Percentiles rank a stretch among this genome's conserved stretches.
Conservation (phyloP, 2,329 filamentous ascomycete species). For the Aaosphaeria arxii region DNA sequence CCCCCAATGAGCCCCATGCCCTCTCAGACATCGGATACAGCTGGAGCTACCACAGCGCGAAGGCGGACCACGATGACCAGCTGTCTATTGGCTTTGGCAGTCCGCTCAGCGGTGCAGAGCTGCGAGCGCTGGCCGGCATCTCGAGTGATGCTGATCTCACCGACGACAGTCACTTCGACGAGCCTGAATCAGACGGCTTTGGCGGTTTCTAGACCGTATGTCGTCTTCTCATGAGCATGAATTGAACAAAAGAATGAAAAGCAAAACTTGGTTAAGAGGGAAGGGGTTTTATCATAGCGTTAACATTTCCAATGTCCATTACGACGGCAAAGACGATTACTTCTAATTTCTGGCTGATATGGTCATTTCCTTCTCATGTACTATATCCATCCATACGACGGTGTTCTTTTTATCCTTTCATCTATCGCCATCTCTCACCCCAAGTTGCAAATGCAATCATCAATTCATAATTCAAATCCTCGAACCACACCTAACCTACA, state of each 20-base stretch:
- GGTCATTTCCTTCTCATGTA: too few species aligned
- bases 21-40: slow-evolving; percentile 23
- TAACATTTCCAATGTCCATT: too few species aligned
- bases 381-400: too few species aligned
- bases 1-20: slow-evolving; percentile 20
- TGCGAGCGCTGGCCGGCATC: slow-evolving; percentile 18
- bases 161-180: slow-evolving; percentile 10
- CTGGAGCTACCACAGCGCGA: slow-evolving; percentile 24
- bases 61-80: slow-evolving; percentile 16
- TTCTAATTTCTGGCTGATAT: too few species aligned
- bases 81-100: slow-evolving; percentile 28
- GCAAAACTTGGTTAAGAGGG: too few species aligned
- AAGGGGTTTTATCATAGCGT: too few species aligned
- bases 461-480: too few species aligned
- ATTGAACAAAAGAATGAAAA: not conserved
- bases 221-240: not conserved
- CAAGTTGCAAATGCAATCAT: too few species aligned
- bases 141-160: slow-evolving; percentile 12
- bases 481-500: too few species aligned
- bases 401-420: too few species aligned
- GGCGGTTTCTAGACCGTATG: slow-evolving; percentile 6
- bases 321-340: too few species aligned
- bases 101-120: slow-evolving; percentile 12
- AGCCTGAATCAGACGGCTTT: slow-evolving; percentile 9
- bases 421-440: too few species aligned